Base-by-base conservation (phyloP, 768 basidiomycete genomes). In the Strobilomyces dryophilus region DNA sequence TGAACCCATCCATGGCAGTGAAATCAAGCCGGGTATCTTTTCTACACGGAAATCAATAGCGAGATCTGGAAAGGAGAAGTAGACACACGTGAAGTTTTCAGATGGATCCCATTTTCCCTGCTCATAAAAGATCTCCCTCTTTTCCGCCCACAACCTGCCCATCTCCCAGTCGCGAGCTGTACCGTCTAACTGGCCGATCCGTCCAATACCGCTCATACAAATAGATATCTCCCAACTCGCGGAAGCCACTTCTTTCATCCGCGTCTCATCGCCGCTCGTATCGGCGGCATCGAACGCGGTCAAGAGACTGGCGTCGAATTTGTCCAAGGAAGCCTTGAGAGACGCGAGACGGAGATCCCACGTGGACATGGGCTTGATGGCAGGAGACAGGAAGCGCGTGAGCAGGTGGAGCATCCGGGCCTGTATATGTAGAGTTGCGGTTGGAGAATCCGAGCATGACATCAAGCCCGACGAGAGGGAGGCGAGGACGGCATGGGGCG, bases 1-100 rank as follows among this genome's bases (percentile, higher is more conserved):
- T 93, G 71, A 95, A 98, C 20, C 74, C 79, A 66, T 95, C 92
- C 97, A 99, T 98, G 2, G 95, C 81, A 24, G 85, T 86, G 65
- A 99, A 98, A 65, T 91, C 84, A 32, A 98, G 78, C 37, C 74
- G 72, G 32, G 76, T 73, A n/a, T 81, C 78, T 47, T 72, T 68
- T 41, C 83, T 85, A 60, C 15, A 31, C 6, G 27, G 24, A 17
- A 32, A 24, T 58, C 20, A 56, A 45, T 7, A 40, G 8, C 49
- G 27, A 35, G 17, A 45, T 6, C 29, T 6, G 9, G 29, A 29
- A 9, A 29, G 29, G 29, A 9, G 9, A 29, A 29, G 29, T 7
- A 29, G 29, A 29, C 29, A 6, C 29, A 29, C 29, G 29, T 29
- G 9, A 29, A 29, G 29, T 29, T 29, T 1, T 6, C 29, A 29